These are phyloP conservation scores for Wallacemonas sp. DNA, from an alignment of 208 protist genomes.

Conservation along the genomic window DNA sequence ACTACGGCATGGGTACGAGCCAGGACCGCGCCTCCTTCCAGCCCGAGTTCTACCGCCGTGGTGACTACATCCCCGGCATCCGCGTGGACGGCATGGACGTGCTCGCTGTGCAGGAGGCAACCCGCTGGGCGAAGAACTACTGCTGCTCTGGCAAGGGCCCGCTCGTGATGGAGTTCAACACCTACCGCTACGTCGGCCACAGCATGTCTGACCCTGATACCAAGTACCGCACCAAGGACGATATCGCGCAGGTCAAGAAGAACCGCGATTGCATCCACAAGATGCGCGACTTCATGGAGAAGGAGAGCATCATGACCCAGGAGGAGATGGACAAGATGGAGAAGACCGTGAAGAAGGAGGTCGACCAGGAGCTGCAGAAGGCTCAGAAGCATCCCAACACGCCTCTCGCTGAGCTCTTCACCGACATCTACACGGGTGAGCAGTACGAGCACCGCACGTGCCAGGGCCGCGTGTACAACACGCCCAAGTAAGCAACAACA, in stretches of 20 bases:
- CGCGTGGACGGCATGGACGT: constrained; percentile 98
- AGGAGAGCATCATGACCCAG: constrained; percentile 90
- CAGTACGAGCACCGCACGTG: constrained; percentile 84
- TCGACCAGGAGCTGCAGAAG: constrained; percentile 90
- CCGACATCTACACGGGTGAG: constrained; percentile 90
- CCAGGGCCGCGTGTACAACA: constrained; percentile 80
- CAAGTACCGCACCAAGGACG: constrained; percentile 95
- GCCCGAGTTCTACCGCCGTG: constrained; percentile 96
- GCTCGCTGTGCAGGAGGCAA: constrained; percentile 94
- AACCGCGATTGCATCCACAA: constrained; percentile 91
- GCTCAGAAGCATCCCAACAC: constrained; percentile 83
- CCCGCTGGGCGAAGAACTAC: constrained; percentile 85
- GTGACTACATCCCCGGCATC: constrained; percentile 97
- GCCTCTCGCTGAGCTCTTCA: constrained; percentile 77
- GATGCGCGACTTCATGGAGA: constrained; percentile 81
- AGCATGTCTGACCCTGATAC: constrained; percentile 98
- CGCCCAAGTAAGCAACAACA: constrained; percentile 27
- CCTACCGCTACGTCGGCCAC: constrained; percentile 97
- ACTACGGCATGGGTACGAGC: constrained; percentile 98
- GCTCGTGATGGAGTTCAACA: constrained; percentile 96
- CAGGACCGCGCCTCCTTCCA: constrained; percentile 87
- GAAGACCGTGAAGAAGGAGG: constrained; percentile 88
- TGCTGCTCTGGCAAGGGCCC: constrained; percentile 91
- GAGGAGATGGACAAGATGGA: constrained; percentile 95
- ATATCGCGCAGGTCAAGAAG: constrained; percentile 92